Conservation (phyloP, 768 basidiomycete species). For the Lyophyllum shimeji region DNA sequence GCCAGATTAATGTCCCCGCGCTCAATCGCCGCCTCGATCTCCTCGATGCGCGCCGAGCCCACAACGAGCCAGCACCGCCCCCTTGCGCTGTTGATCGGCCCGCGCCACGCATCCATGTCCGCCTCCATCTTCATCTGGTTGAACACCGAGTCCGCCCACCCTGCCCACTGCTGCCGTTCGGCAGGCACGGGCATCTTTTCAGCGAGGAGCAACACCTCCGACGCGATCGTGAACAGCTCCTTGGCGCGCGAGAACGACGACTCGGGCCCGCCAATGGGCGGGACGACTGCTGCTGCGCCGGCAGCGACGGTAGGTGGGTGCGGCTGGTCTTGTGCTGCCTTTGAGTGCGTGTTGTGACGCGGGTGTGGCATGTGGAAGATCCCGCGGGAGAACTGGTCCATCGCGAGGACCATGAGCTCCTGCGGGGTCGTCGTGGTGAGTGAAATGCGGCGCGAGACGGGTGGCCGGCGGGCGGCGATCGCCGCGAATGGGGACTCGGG, state of each 20-base stretch:
- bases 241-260: conserved; percentile 55
- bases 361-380: conserved; percentile 73
- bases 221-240: conserved; percentile 62
- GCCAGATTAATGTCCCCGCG: conserved; percentile 36
- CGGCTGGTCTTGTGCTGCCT: conserved; percentile 5
- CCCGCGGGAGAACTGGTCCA: conserved; percentile 69
- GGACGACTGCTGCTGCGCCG: conserved; percentile 11
- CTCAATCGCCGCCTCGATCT: conserved; percentile 54
- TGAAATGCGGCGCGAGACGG: conserved; percentile 48
- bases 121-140: conserved; percentile 65
- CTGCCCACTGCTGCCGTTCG: conserved; percentile 56
- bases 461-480: conserved; percentile 48
- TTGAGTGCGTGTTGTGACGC: conserved; percentile 9
- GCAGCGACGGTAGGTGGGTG: conserved; percentile 12
- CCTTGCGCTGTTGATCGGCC: conserved; percentile 42
- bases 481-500: conserved; percentile 50
- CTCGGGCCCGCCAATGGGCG: conserved; percentile 19
- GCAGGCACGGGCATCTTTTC: conserved; percentile 48
- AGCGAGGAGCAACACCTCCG: conserved; percentile 58
- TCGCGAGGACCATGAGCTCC: conserved; percentile 58
- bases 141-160: conserved; percentile 61
- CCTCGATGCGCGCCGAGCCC: conserved; percentile 55
- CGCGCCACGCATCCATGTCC: conserved; percentile 50
- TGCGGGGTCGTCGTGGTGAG: conserved; percentile 40
- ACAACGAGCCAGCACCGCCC: conserved; percentile 57